Conservation (phyloP, 2,329 filamentous ascomycete species). For the Trichophyton simii region DNA sequence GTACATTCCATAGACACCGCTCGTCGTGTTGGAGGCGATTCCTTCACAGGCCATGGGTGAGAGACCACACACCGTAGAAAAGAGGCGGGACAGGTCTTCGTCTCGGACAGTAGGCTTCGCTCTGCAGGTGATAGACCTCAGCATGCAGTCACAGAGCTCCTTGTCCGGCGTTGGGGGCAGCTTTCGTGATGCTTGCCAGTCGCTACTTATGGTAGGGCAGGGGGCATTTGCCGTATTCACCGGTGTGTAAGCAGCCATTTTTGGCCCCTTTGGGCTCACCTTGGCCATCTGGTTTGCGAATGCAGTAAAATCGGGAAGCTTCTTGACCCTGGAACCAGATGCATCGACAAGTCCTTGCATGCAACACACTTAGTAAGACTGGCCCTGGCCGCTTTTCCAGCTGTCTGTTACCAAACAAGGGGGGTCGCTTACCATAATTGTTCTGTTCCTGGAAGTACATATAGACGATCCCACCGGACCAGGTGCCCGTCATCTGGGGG, state of each 20-base stretch:
- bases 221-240: conserved; percentile 53
- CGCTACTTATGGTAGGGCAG: conserved; percentile 53
- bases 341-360: conserved; percentile 43
- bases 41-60: conserved; percentile 28
- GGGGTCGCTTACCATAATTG: conserved; percentile 56
- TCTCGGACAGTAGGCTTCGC: conserved; percentile 46
- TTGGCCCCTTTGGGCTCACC: conserved; percentile 53
- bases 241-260: conserved; percentile 57
- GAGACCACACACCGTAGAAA: conserved; percentile 38
- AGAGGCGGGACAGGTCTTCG: conserved; percentile 54
- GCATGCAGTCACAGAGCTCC: conserved; percentile 77
- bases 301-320: conserved; percentile 60
- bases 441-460: conserved; percentile 94
- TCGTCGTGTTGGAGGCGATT: conserved; percentile 29
- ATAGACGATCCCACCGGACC: conserved; percentile 96
- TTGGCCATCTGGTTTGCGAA: conserved; percentile 58
- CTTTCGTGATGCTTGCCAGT: conserved; percentile 54
- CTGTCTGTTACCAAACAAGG: not conserved
- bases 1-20: conserved; percentile 35
- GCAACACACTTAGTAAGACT: conserved; percentile 14
- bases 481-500: conserved; percentile 67
- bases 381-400: not conserved
- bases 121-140: conserved; percentile 56
- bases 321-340: conserved; percentile 48
- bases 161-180: conserved; percentile 76